Evolutionary conservation across 768 basidiomycete species (phyloP).

Genomic region (Pleurotus tuber-regium): DNA sequence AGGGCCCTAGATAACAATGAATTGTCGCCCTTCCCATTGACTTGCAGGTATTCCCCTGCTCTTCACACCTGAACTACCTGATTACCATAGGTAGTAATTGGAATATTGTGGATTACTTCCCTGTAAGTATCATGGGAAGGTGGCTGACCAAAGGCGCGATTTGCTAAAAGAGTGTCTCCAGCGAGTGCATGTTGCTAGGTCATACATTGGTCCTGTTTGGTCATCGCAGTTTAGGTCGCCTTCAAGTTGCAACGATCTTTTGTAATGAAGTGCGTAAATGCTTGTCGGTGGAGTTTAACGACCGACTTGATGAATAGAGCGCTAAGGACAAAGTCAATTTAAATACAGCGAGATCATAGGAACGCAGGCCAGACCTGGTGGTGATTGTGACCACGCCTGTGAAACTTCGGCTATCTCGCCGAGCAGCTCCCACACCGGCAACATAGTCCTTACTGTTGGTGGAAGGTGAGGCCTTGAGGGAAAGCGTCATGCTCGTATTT

Average conservation of each 20-base stretch:
- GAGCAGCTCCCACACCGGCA: constrained; percentile 8
- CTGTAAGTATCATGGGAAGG: constrained; percentile 6
- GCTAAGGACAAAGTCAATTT: background rate
- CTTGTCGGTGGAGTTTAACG: background rate
- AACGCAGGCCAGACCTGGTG: constrained; percentile 3
- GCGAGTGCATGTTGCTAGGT: no score
- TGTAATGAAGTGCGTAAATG: no score
- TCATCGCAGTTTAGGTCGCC: background rate
- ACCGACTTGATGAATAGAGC: background rate
- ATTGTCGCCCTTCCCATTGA: background rate
- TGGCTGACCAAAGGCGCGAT: background rate
- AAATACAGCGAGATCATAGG: background rate
- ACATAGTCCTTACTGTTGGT: constrained; percentile 4
- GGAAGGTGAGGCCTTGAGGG: no score
- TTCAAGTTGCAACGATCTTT: no score
- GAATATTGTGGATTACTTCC: background rate
- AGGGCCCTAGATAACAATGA: constrained; percentile 1
- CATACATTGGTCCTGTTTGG: background rate
- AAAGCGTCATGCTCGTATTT: no score
- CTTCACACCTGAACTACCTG: background rate
- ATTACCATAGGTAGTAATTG: background rate
- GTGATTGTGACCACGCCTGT: constrained; percentile 1
- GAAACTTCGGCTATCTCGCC: constrained; percentile 12
- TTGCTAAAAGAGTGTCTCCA: no score
- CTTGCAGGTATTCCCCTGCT: background rate